These are phyloP conservation scores for Asterella californica DNA, from an alignment of 225 moss, liverwort and hornwort genomes.

Conservation along the genomic window DNA sequence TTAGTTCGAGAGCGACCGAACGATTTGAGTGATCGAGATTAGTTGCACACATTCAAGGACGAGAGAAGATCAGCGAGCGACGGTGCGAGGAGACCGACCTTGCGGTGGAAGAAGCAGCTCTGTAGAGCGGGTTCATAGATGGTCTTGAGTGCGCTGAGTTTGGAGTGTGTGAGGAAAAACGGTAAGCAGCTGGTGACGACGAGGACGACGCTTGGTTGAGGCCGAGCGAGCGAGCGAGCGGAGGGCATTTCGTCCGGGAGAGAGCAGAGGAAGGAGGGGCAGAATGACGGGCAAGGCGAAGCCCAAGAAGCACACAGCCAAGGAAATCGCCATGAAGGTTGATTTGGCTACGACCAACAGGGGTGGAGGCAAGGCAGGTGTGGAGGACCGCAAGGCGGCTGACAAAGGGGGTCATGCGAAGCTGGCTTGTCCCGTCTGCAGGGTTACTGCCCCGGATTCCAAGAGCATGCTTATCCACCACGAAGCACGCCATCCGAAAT, in stretches of 20 bases:
- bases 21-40: not conserved
- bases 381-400: constrained; percentile 87
- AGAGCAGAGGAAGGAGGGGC: constrained; percentile 11
- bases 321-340: constrained; percentile 96
- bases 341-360: constrained; percentile 97
- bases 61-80: not conserved
- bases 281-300: constrained; percentile 97
- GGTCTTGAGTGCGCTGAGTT: constrained; percentile 23
- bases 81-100: not conserved
- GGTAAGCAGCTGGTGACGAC: not conserved
- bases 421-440: constrained; percentile 84
- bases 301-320: constrained; percentile 99
- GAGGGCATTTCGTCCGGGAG: not conserved
- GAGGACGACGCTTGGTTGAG: not conserved
- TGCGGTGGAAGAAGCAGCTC: not conserved
- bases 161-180: constrained; percentile 13
- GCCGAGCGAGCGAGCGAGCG: not conserved
- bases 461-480: constrained; percentile 98
- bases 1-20: not conserved
- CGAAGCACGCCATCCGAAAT: constrained; percentile 86
- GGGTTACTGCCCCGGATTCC: constrained; percentile 77
- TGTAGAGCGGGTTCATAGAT: constrained; percentile 13
- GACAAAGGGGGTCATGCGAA: constrained; percentile 98
- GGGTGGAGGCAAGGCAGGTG: constrained; percentile 94
- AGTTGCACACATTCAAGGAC: not conserved